phyloP scores from a whole-genome alignment of 2,329 filamentous ascomycete species.

The Cytospora piceicola region DNA sequence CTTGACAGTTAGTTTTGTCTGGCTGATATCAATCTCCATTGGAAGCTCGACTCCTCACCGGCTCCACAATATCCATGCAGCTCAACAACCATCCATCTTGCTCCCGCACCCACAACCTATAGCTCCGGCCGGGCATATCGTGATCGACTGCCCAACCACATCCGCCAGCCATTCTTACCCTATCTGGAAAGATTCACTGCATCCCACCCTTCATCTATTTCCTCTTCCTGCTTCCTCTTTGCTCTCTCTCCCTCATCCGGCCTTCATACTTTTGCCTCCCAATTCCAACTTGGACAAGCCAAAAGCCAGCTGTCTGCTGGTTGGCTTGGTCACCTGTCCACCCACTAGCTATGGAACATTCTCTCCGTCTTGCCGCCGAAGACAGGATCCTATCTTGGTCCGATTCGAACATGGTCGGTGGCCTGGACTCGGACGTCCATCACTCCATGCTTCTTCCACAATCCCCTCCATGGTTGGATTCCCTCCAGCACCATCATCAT shows the following conservation, averaged over 20 bases:
- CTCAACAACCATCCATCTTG: constrained; percentile 21
- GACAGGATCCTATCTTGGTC: constrained; percentile 51
- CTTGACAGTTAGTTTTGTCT: constrained; percentile 21
- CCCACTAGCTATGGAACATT: constrained; percentile 52
- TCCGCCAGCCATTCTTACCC: constrained; percentile 15
- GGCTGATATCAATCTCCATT: constrained; percentile 24
- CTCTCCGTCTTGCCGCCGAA: constrained; percentile 47
- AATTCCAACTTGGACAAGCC: background rate
- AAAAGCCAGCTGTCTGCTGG: constrained; percentile 10
- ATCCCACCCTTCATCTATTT: constrained; percentile 12
- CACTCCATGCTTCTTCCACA: constrained; percentile 41
- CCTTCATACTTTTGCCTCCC: background rate
- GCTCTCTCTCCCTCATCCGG: constrained; percentile 1
- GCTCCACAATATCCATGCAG: constrained; percentile 30
- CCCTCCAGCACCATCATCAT: constrained; percentile 33
- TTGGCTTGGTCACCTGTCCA: constrained; percentile 15
- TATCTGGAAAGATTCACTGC: constrained; percentile 20
- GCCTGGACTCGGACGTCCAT: constrained; percentile 50
- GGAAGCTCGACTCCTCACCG: constrained; percentile 29
- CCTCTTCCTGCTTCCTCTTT: constrained; percentile 14
- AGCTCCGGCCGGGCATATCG: constrained; percentile 28
- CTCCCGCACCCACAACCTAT: constrained; percentile 24
- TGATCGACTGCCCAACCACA: constrained; percentile 30
- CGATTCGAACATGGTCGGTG: constrained; percentile 42
- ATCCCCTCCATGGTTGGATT: constrained; percentile 44